These are phyloP conservation scores for Styphnolobium japonicum DNA, from an alignment of 306 rosid genomes.

Conservation along the genomic window DNA sequence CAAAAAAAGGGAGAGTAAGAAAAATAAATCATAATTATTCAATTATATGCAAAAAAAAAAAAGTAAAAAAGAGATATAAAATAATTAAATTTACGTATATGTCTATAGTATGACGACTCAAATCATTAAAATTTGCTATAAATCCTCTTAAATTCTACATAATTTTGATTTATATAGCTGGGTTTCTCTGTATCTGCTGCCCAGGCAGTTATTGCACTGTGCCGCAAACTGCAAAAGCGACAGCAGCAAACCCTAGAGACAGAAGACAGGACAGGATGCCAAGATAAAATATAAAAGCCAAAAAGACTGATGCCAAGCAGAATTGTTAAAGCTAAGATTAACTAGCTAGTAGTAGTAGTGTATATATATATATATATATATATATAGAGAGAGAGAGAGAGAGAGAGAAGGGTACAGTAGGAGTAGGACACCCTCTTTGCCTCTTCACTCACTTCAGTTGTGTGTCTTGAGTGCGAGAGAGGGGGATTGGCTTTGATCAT, in stretches of 20 bases:
- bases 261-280: background rate
- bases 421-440: too few relatives aligned
- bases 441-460: too few relatives aligned
- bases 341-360: too few relatives aligned
- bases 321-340: background rate
- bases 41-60: background rate
- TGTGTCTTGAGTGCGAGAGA: too few relatives aligned
- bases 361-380: too few relatives aligned
- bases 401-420: too few relatives aligned
- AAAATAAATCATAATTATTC: background rate
- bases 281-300: background rate
- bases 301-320: background rate
- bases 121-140: background rate
- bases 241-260: background rate
- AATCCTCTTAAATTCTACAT: background rate
- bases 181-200: background rate
- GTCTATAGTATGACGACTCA: background rate
- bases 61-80: too few relatives aligned
- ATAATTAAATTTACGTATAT: too few relatives aligned
- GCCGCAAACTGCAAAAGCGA: constrained; percentile 19
- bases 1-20: too few relatives aligned
- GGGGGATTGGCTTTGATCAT: too few relatives aligned
- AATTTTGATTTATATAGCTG: background rate
- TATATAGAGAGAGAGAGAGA: too few relatives aligned
- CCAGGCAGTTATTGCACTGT: constrained; percentile 1